Evolutionary conservation across 345 rosid species (phyloP).

Genomic region (Punica granatum): DNA sequence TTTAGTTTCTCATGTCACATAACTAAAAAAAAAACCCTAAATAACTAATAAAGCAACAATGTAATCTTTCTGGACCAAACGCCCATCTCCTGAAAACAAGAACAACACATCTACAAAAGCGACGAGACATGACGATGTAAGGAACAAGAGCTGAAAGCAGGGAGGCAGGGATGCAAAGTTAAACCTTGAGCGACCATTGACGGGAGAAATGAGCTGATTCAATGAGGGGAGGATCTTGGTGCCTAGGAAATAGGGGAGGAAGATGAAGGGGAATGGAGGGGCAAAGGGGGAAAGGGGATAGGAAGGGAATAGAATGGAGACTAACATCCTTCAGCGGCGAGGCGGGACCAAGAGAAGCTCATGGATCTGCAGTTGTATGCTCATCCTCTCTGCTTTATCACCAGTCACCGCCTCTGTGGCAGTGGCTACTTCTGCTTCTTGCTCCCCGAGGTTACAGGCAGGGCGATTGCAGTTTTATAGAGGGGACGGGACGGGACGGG

Average conservation of each 20-base stretch:
- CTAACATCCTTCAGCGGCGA: slow-evolving; percentile 66
- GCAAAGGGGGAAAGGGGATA: too few species aligned
- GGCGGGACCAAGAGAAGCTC: slow-evolving; percentile 55
- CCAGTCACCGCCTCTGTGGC: not conserved
- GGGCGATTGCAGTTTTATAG: too few species aligned
- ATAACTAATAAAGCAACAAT: too few species aligned
- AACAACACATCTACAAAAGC: not conserved
- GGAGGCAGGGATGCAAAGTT: not conserved
- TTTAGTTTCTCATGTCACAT: too few species aligned
- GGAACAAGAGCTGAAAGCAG: not conserved
- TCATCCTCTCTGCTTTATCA: slow-evolving; percentile 73
- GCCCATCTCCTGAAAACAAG: slow-evolving; percentile 49
- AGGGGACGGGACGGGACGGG: too few species aligned
- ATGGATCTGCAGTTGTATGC: slow-evolving; percentile 58
- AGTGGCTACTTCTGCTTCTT: fast-evolving
- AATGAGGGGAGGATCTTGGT: not conserved
- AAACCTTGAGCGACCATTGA: slow-evolving; percentile 49
- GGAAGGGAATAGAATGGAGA: not conserved
- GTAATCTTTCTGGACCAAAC: too few species aligned
- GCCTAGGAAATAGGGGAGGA: not conserved
- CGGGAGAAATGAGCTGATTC: not conserved
- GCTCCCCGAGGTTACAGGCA: not conserved
- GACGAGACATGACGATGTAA: too few species aligned
- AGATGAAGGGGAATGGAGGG: not conserved
- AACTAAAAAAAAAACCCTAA: too few species aligned